These are phyloP conservation scores for Cephalotrichum gorgonifer DNA, from an alignment of 2,329 filamentous ascomycete species.

Conservation along the genomic window DNA sequence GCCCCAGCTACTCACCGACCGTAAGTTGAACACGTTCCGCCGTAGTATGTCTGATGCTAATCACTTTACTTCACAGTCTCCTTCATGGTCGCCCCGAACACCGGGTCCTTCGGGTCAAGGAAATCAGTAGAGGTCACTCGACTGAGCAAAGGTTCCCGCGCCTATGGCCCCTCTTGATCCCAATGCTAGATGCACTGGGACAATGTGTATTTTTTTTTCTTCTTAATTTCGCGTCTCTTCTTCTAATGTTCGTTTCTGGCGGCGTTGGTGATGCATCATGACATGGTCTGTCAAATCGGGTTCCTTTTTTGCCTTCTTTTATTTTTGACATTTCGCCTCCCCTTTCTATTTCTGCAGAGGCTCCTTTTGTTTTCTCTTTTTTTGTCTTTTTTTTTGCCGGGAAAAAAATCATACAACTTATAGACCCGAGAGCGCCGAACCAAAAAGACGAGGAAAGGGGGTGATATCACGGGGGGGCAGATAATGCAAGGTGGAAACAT, in stretches of 20 bases:
- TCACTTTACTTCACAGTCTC: slow-evolving; percentile 24
- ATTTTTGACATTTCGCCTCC: neutral
- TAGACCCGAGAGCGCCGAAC: neutral
- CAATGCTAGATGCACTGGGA: slow-evolving; percentile 27
- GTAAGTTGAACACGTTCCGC: slow-evolving; percentile 17
- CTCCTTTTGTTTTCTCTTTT: neutral
- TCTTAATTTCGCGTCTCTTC: neutral
- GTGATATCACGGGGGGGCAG: neutral
- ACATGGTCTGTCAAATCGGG: neutral
- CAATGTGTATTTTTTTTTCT: slow-evolving; percentile 6
- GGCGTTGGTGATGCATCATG: slow-evolving; percentile 3
- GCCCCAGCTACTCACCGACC: slow-evolving; percentile 63
- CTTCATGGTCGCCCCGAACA: slow-evolving; percentile 33
- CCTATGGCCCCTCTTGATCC: slow-evolving; percentile 12
- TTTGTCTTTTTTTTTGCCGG: neutral
- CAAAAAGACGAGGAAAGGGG: neutral
- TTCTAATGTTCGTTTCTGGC: neutral
- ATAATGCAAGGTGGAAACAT: neutral
- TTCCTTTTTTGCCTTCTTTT: neutral
- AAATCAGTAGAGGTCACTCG: slow-evolving; percentile 22
- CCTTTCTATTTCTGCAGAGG: neutral
- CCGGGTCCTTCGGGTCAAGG: slow-evolving; percentile 29
- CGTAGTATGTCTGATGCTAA: neutral
- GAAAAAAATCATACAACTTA: neutral
- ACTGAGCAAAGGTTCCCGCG: neutral